Evolutionary conservation across 805 yeast genomes (phyloP), one percentile per base, ranked within the genome.

Genomic region (Dipodascopsis uninucleata): DNA sequence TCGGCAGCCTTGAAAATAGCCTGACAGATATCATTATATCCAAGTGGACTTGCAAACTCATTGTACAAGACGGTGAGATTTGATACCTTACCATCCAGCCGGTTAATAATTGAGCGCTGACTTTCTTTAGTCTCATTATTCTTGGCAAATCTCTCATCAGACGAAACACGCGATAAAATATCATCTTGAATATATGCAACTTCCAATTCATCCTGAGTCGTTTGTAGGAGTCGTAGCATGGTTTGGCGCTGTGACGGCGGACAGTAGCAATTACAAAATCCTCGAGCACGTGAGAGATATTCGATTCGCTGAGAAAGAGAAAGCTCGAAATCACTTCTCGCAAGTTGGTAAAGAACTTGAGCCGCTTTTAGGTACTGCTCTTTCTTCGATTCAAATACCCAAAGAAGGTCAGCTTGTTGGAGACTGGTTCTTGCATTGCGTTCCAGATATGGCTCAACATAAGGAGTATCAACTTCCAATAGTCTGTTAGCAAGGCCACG

Each of bases 121-220:
- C 18, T 18, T 24, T 24, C 25, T 20, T 31, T 29, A n/a, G 26
- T 32, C 10, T 39, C 46, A 1, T 70, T 72, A 5, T 64, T 69
- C 3, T 63, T 28, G 60, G 51, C 50, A 69, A 68, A 52, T 20
- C 63, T 45, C 8, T 33, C 51, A 44, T 77, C 82, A 53, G 70
- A 71, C 37, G 47, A 43, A 9, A 70, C 59, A 9, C 56, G 57
- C 6, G 54, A 49, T 16, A 68, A 52, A 12, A 85, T 61, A 48
- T 83, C 90, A 56, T 81, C 77, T 65, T 90, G 98, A 41, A 89
- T 74, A 49, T 80, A 80, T 1, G 96, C 93, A 28, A 90, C 93
- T 34, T 85, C 93, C 58, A 88, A 77, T 40, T 85, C 75, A 59
- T 88, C 95, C 54, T 79, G 82, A 29, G 89, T 82, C 56, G 75